phyloP scores from a whole-genome alignment of 192 early-diverging fungal species.

The Backusella circina region DNA sequence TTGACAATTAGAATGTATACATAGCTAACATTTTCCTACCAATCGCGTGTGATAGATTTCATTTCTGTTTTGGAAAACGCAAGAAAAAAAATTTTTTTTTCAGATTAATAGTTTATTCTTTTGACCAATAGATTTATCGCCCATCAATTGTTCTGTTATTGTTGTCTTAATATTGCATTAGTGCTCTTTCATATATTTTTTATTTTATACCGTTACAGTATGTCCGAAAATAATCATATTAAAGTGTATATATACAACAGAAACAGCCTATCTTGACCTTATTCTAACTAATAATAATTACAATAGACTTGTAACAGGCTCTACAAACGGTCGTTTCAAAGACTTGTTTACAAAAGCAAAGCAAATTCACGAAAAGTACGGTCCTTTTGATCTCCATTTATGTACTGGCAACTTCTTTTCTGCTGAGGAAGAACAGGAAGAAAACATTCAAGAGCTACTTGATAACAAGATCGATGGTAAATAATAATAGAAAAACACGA shows the following conservation, averaged over 20 bases:
- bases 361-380: constrained; percentile 76
- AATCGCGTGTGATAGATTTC: no score
- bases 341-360: constrained; percentile 70
- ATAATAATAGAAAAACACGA: not conserved
- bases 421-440: constrained; percentile 42
- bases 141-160: no score
- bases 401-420: constrained; percentile 82
- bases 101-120: no score
- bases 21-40: no score
- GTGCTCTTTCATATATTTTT: no score
- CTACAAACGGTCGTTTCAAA: constrained; percentile 66
- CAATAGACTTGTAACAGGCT: constrained; percentile 67
- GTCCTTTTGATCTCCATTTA: constrained; percentile 83
- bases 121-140: no score
- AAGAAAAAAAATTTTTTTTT: no score
- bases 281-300: not conserved
- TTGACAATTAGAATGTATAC: no score
- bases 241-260: constrained; percentile 5
- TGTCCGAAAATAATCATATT: not conserved
- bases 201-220: no score
- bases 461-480: constrained; percentile 47
- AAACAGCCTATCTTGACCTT: not conserved
- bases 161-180: no score
- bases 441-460: constrained; percentile 50
- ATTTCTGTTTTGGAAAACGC: no score